Evolutionary conservation across 2,329 filamentous ascomycete genomes (phyloP), one percentile per base, ranked within the genome.

Genomic region (Dryadomyces quercus-mongolicae): DNA sequence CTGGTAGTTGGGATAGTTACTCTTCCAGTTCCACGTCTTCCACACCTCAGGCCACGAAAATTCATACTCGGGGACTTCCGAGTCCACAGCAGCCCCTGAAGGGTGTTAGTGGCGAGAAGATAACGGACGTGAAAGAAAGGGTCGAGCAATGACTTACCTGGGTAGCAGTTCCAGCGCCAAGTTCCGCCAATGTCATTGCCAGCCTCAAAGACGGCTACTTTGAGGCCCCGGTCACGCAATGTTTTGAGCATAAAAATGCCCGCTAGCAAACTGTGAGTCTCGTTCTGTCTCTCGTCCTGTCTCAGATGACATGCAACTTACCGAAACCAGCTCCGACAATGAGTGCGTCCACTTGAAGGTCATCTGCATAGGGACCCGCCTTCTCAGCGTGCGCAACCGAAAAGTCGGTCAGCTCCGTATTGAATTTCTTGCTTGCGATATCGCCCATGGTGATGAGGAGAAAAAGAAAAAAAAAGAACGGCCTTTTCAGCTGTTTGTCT

Each of bases 81-180:
- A 76, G 64, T 83, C 80, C 2, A 80, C 76, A 0, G 69, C 65
- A 1, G 76, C 72, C 0, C 77, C 50, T 49, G 10, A n/a, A n/a
- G n/a, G n/a, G n/a, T 5, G 34, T 15, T 5, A n/a, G 12, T n/a
- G n/a, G 2, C 9, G 4, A 18, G 15, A 34, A 18, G 44, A 8
- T 10, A 21, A n/a, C n/a, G n/a, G n/a, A n/a, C n/a, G n/a, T n/a
- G n/a, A n/a, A n/a, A n/a, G n/a, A n/a, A n/a, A n/a, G n/a, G n/a
- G n/a, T n/a, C n/a, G n/a, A n/a, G n/a, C n/a, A n/a, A n/a, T n/a
- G n/a, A 48, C 31, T 6, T 7, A 34, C 51, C 78, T 0, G 76
- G 78, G 58, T 80, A 81, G 59, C 71, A 70, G 62, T 80, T 80
- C 74, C 71, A 80, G 46, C 71, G 65, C 79, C 80, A 82, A 0